Evolutionary conservation across 257 asterid genomes (phyloP), one percentile per base, ranked within the genome.

Genomic region (Przewalskia tangutica): DNA sequence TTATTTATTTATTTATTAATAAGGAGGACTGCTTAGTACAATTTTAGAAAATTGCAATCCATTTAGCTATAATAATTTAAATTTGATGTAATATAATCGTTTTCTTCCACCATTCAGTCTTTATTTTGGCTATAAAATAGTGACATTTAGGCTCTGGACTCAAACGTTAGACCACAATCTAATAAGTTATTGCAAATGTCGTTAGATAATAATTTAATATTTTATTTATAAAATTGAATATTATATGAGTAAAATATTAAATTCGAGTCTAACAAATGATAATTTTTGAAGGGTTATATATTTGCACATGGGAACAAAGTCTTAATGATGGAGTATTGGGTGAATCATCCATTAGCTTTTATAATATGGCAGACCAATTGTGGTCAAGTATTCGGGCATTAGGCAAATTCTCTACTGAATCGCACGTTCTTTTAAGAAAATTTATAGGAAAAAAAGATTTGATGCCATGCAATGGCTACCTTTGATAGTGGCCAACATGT

Each of bases 291-390:
- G 2, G 54, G 54, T 50, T 50, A 50, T 10, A 10, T 50, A 27
- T 27, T 50, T 2, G 4, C 13, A 9, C 14, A 10, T 9, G 10
- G 14, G 3, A 3, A 50, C 14, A 50, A 50, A 50, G 10, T 50
- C 4, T 10, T 9, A 50, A 46, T 46, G 51, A 3, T 60, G 32
- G 32, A 27, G 32, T 27, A 27, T 27, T 23, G 38, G 4, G 16
- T 60, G 23, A 60, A 59, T 18, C 16, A 60, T 2, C 16, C 42
- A 63, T 62, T 77, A 77, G 18, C 23, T 77, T 65, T 32, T 5
- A 12, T 20, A 27, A 62, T 42, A 55, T 78, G 84, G 81, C 81
- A 71, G 81, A 80, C 70, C 81, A 80, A 42, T 20, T 80, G 32
- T 71, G n/a, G 58, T 81, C 44, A 42, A 79, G 11, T 51, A 83